phyloP scores from a whole-genome alignment of 2,329 filamentous ascomycete species.

The Pseudopyricularia javanii region DNA sequence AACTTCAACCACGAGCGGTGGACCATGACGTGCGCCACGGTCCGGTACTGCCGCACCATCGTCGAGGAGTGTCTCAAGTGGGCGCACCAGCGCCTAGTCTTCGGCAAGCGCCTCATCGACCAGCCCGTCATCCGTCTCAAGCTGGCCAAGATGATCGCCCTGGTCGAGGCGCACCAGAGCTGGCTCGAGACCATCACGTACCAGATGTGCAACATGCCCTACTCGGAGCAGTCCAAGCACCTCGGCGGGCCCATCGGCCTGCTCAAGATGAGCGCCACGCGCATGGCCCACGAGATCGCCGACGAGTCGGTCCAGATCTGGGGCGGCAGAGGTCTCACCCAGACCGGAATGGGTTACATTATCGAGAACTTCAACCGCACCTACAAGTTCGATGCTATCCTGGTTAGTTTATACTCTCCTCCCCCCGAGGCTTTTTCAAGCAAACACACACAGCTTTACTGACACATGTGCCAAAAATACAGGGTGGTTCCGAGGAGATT shows the following conservation, averaged over 20 bases:
- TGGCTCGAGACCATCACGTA: slow-evolving; percentile 79
- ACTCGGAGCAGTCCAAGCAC: slow-evolving; percentile 60
- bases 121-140: slow-evolving; percentile 77
- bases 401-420: slow-evolving; percentile 19
- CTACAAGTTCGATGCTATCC: slow-evolving; percentile 69
- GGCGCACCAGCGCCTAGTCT: slow-evolving; percentile 76
- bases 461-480: background rate
- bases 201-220: slow-evolving; percentile 80
- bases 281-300: slow-evolving; percentile 70
- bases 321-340: slow-evolving; percentile 68
- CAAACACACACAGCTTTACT: too few relatives aligned
- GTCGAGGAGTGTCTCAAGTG: slow-evolving; percentile 82
- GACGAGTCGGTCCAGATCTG: slow-evolving; percentile 80
- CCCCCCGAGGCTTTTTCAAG: too few relatives aligned
- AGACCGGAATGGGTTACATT: slow-evolving; percentile 69
- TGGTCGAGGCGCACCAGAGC: slow-evolving; percentile 69
- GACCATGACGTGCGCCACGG: slow-evolving; percentile 56
- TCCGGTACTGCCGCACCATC: slow-evolving; percentile 53
- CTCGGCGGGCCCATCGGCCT: slow-evolving; percentile 73
- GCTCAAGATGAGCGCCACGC: slow-evolving; percentile 67
- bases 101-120: slow-evolving; percentile 69
- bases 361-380: slow-evolving; percentile 78
- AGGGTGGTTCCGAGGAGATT: slow-evolving; percentile 72
- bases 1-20: slow-evolving; percentile 87
- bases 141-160: slow-evolving; percentile 79